Evolutionary conservation across 2,329 filamentous ascomycete genomes (phyloP).

Genomic region (Nemania serpens): DNA sequence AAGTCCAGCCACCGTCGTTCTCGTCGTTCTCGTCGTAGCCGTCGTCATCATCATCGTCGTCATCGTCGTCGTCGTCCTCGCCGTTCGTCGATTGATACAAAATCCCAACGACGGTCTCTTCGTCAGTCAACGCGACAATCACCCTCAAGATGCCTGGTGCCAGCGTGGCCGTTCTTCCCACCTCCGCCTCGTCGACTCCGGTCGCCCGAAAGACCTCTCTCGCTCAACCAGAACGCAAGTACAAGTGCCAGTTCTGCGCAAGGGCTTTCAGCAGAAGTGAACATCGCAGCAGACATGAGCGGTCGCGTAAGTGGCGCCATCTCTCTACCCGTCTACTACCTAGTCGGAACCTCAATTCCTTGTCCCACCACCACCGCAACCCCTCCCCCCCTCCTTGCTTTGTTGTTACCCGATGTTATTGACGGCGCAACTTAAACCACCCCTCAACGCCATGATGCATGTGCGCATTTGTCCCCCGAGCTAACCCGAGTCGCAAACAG

Average conservation of each 20-base stretch:
- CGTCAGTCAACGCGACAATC: slow-evolving; percentile 36
- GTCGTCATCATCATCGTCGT: not conserved
- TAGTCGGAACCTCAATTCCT: slow-evolving; percentile 15
- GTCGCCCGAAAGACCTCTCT: slow-evolving; percentile 75
- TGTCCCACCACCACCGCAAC: slow-evolving; percentile 23
- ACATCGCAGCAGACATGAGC: slow-evolving; percentile 94
- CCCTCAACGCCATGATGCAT: slow-evolving; percentile 28
- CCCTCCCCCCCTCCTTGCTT: slow-evolving; percentile 33
- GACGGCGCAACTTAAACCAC: slow-evolving; percentile 29
- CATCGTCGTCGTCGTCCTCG: not conserved
- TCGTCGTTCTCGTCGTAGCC: slow-evolving; percentile 2
- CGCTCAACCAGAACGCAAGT: slow-evolving; percentile 87
- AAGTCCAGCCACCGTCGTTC: slow-evolving; percentile 23
- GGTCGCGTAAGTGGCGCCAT: slow-evolving; percentile 80
- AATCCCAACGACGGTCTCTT: slow-evolving; percentile 17
- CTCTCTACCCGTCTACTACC: slow-evolving; percentile 19
- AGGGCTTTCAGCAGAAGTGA: slow-evolving; percentile 97
- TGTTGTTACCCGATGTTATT: slow-evolving; percentile 20
- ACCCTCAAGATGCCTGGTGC: slow-evolving; percentile 69
- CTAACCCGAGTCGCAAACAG: slow-evolving; percentile 55
- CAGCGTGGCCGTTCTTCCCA: slow-evolving; percentile 67
- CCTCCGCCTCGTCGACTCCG: slow-evolving; percentile 67
- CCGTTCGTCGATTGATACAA: slow-evolving; percentile 29
- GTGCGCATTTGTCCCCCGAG: not conserved
- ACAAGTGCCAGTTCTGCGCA: slow-evolving; percentile 99